These are phyloP conservation scores for Sporothrix humicola DNA, from an alignment of 2,329 filamentous ascomycete species.

Conservation along the genomic window DNA sequence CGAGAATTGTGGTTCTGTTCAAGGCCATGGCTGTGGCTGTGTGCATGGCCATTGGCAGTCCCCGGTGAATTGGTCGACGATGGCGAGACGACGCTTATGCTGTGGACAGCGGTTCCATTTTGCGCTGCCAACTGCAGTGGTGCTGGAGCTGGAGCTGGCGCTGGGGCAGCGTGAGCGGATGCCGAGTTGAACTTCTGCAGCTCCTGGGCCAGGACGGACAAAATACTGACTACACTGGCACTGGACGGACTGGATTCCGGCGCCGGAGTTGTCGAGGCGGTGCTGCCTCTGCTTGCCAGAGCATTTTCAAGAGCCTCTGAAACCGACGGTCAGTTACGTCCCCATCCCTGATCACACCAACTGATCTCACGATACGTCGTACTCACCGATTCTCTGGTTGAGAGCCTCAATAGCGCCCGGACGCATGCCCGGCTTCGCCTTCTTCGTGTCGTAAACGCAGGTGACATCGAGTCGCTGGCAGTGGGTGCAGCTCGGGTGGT, in stretches of 20 bases:
- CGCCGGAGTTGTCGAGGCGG: slow-evolving; percentile 9
- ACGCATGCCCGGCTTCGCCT: slow-evolving; percentile 37
- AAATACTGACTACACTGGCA: slow-evolving; percentile 22
- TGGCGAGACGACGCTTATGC: not conserved
- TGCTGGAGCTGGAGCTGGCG: not conserved
- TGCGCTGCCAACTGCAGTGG: not conserved
- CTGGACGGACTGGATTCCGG: not conserved
- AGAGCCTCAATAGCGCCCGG: slow-evolving; percentile 37
- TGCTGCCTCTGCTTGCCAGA: not conserved
- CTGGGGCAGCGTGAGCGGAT: not conserved
- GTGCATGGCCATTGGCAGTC: slow-evolving; percentile 4
- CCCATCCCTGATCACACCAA: no score
- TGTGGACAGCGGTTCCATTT: not conserved
- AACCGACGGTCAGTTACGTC: no score
- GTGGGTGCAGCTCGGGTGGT: slow-evolving; percentile 35
- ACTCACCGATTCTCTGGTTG: slow-evolving; percentile 32
- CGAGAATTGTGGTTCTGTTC: not conserved
- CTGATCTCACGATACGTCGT: no score
- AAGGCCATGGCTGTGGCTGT: not conserved
- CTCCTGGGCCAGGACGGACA: slow-evolving; percentile 34
- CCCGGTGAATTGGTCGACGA: not conserved
- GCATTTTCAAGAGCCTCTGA: slow-evolving; percentile 35
- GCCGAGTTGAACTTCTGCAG: slow-evolving; percentile 31
- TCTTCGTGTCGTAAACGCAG: slow-evolving; percentile 33
- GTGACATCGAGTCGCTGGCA: slow-evolving; percentile 34